These are phyloP conservation scores for Fusarium nanum DNA, from an alignment of 2,329 filamentous ascomycete genomes.

Conservation along the genomic window DNA sequence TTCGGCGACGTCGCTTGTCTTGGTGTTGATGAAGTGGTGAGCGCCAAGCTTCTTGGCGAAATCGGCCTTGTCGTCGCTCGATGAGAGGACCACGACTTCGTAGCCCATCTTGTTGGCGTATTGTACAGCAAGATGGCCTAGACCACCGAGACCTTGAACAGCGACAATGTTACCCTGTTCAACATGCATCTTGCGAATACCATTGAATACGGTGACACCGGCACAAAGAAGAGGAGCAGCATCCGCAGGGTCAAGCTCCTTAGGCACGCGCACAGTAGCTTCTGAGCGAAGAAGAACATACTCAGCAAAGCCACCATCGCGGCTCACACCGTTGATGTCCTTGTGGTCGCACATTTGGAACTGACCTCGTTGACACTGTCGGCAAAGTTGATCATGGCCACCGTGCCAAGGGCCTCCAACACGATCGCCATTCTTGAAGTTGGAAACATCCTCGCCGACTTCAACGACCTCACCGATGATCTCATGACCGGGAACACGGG, in stretches of 20 bases:
- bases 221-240: constrained; percentile 72
- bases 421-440: constrained; percentile 72
- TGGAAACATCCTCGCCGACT: constrained; percentile 66
- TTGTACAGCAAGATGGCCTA: constrained; percentile 82
- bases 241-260: constrained; percentile 62
- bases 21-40: constrained; percentile 62
- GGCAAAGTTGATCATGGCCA: constrained; percentile 71
- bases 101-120: constrained; percentile 83
- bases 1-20: constrained; percentile 62
- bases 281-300: constrained; percentile 71
- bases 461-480: constrained; percentile 74
- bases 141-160: constrained; percentile 77
- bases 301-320: constrained; percentile 75
- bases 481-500: constrained; percentile 77
- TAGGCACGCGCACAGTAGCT: constrained; percentile 68
- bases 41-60: constrained; percentile 67
- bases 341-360: constrained; percentile 76
- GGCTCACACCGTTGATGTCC: constrained; percentile 72
- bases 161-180: constrained; percentile 66
- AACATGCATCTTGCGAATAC: constrained; percentile 65
- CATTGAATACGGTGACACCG: constrained; percentile 73
- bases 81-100: constrained; percentile 74
- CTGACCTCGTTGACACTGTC: constrained; percentile 69
- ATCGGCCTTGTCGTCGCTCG: constrained; percentile 72
- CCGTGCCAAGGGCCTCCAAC: constrained; percentile 65